Percentiles rank a stretch among this genome's conserved stretches.
Evolutionary conservation across 2,329 filamentous ascomycete genomes (phyloP).

Genomic region (Aspergillus fumigatus): DNA sequence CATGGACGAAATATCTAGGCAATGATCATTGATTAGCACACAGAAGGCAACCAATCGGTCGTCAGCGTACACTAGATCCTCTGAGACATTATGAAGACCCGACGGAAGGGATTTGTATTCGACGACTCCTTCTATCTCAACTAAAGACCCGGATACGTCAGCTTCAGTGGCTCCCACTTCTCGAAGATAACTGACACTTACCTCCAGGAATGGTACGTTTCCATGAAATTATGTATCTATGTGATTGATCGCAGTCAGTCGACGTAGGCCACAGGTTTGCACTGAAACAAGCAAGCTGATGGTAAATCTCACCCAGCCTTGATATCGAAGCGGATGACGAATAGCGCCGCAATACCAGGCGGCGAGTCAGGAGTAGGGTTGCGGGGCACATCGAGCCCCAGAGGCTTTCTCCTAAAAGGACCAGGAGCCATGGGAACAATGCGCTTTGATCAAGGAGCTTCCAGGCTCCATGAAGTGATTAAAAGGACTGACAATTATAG

Average conservation of each 20-base stretch:
- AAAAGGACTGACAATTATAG: conserved; percentile 3
- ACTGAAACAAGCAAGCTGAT: neutral
- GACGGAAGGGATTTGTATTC: conserved; percentile 97
- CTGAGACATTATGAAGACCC: conserved; percentile 79
- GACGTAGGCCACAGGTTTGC: neutral
- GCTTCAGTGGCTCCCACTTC: conserved; percentile 6
- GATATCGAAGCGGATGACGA: conserved; percentile 87
- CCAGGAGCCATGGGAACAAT: conserved; percentile 25
- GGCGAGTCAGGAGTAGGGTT: conserved; percentile 32
- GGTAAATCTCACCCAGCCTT: conserved; percentile 66
- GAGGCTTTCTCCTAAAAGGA: conserved; percentile 25
- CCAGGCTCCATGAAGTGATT: conserved; percentile 20
- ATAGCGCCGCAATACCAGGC: conserved; percentile 66
- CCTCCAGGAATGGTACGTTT: conserved; percentile 67
- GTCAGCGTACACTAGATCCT: conserved; percentile 64
- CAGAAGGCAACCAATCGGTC: neutral
- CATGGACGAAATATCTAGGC: conserved; percentile 85
- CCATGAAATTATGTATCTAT: conserved; percentile 79
- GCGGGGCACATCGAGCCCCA: conserved; percentile 33
- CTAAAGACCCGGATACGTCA: conserved; percentile 28
- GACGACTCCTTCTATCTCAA: conserved; percentile 73
- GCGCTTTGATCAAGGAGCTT: conserved; percentile 5
- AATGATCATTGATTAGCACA: conserved; percentile 9
- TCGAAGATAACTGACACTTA: conserved; percentile 32
- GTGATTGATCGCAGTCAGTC: neutral